Evolutionary conservation across 2,329 filamentous ascomycete species (phyloP), one percentile per base, ranked within the genome.

Genomic region (Botrytis fragariae): DNA sequence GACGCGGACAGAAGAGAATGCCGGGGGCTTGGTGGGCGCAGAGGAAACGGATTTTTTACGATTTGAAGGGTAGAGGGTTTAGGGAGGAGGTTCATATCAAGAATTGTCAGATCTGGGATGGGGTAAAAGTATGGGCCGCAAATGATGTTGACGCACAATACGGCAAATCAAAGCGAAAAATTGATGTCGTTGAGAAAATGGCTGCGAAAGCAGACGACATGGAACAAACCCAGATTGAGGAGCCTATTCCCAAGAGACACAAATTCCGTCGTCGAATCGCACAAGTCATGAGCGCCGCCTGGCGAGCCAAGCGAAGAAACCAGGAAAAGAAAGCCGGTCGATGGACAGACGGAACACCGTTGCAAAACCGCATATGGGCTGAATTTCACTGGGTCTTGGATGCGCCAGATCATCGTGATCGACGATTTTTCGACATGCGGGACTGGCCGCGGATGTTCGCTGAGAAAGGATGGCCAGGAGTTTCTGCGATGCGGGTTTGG

Each of bases 301-400:
- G 76, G 75, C 48, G 77, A 25, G 70, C 69, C 18, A 60, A 72
- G 35, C 54, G 77, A 39, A 71, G 77, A 67, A 20, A 12, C 7
- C 75, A 77, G 63, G 78, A 79, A 75, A 77, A 75, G 74, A 77
- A 74, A n/a, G 75, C 76, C 20, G 77, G 77, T 4, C 51, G 78
- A 20, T 79, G 78, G 77, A 75, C 73, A 7, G 77, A 78, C 69
- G 77, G 75, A 18, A 78, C 74, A 0, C 48, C 71, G 42, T 59
- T 76, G 59, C 76, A 77, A 72, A 69, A 76, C 61, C 72, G 69
- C 4, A 44, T 78, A 61, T 80, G 76, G 78, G 72, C 54, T 5
- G 72, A 73, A 8, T 79, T 78, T 29, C 74, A 79, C 51, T 79
- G 77, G 77, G 76, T 78, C 22, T 54, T 75, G 5, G 72, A 77